phyloP scores from a whole-genome alignment of 352 stramenopile genomes.

The Pilasporangium apinafurcum region DNA sequence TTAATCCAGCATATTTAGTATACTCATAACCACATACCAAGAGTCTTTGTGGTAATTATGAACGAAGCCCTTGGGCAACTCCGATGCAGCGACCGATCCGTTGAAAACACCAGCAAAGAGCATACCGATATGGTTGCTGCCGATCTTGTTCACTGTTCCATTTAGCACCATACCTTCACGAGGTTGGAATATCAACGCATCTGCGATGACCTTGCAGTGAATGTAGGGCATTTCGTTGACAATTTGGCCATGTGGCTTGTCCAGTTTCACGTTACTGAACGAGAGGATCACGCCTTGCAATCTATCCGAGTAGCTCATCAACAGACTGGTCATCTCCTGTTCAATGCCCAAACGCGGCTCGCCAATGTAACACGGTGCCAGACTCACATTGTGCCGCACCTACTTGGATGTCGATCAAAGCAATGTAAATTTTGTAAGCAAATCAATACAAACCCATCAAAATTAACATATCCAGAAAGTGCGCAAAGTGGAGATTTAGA shows the following conservation, averaged over 20 bases:
- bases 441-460: background rate
- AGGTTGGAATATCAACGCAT: slow-evolving; percentile 72
- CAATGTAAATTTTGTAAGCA: background rate
- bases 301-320: slow-evolving; percentile 79
- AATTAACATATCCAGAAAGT: background rate
- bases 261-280: slow-evolving; percentile 63
- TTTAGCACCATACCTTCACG: slow-evolving; percentile 55
- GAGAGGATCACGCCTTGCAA: slow-evolving; percentile 67
- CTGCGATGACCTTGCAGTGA: slow-evolving; percentile 65
- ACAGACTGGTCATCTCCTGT: slow-evolving; percentile 60
- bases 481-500: background rate
- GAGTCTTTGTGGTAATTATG: slow-evolving; percentile 77
- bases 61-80: slow-evolving; percentile 70
- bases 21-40: slow-evolving; percentile 32
- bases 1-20: background rate
- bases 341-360: slow-evolving; percentile 65
- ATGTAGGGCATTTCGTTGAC: slow-evolving; percentile 85
- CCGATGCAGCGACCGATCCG: slow-evolving; percentile 62
- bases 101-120: slow-evolving; percentile 81
- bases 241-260: slow-evolving; percentile 49
- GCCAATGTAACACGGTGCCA: slow-evolving; percentile 65
- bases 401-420: slow-evolving; percentile 4
- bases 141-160: slow-evolving; percentile 78
- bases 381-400: slow-evolving; percentile 61
- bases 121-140: slow-evolving; percentile 82